Base-by-base conservation (phyloP, 805 yeast genomes). In the Wickerhamomyces bisporus region DNA sequence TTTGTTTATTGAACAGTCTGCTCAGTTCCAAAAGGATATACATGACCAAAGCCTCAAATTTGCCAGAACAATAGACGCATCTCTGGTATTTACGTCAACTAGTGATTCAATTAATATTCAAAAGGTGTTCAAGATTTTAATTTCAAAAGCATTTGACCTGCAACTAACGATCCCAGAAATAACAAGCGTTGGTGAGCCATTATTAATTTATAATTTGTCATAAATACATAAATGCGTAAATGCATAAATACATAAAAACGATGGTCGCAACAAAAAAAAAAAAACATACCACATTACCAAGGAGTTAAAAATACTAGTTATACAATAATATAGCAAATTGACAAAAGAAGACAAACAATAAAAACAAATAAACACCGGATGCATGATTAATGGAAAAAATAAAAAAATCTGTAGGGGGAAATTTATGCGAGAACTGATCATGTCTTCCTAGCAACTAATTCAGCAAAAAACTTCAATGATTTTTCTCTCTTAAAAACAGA, bases 61-160 rank as follows among this genome's bases (percentile, higher is more conserved):
- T 58, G 96, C 97, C 12, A 73, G 69, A 50, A 95, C 93, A 21
- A 88, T 91, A 96, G 81, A 79, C 52, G 84, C 96, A 5, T 70
- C 78, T 19, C 69, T 91, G 38, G 74, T 91, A 6, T 93, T 91
- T 61, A 84, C 95, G 50, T 89, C 97, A 8, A 86, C 98, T 0
- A 78, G 88, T 49, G 91, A 86, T 49, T 86, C 96, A 2, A 86
- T 93, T 44, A 93, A 91, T 50, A 85, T 91, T 17, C 96, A 89
- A 57, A 89, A 89, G 64, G 87, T 91, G 20, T 91, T 91, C 68
- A 93, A 93, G 61, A 78, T 91, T 29, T 81, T 91, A 20, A 74
- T 91, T 31, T 82, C 95, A 19, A 89, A 88, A 58, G 93, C 95
- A 5, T 91, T 91, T 59, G 96, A 88, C 57, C 66, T 91, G 50